phyloP scores from a whole-genome alignment of 805 yeast genomes.

The Schizosaccharomyces osmophilus region DNA sequence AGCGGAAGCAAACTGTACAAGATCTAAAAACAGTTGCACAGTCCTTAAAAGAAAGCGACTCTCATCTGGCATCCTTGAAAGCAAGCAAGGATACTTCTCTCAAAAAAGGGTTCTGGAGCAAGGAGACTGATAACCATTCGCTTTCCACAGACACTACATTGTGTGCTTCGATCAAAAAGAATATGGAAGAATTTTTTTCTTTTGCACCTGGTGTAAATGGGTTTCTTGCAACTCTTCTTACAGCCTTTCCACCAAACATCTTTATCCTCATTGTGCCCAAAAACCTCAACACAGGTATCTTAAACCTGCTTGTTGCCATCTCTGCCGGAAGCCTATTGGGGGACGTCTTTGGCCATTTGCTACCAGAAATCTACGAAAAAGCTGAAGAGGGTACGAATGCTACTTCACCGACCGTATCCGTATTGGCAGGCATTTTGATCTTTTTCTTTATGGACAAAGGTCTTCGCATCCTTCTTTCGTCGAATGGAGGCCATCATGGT shows the following conservation, averaged over 20 bases:
- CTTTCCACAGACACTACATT: no score
- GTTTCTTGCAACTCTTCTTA: neutral
- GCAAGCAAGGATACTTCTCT: no score
- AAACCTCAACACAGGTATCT: neutral
- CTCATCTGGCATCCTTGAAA: neutral
- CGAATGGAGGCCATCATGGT: neutral
- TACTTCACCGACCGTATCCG: conserved; percentile 18
- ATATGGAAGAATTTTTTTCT: neutral
- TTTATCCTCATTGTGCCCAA: neutral
- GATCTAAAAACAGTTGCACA: neutral
- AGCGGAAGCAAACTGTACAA: neutral
- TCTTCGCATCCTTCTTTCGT: neutral
- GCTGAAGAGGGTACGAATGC: neutral
- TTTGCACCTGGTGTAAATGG: neutral
- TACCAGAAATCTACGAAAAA: conserved; percentile 27
- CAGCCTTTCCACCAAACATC: neutral
- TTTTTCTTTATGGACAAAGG: conserved; percentile 32
- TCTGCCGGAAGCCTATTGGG: conserved; percentile 59
- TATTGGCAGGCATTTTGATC: conserved; percentile 37
- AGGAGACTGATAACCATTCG: neutral
- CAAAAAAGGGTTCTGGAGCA: neutral
- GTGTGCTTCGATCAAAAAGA: neutral
- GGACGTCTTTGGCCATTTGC: conserved; percentile 44
- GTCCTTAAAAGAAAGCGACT: neutral
- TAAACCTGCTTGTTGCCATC: conserved; percentile 29